These are phyloP conservation scores for Stagonosporopsis tanaceti DNA, from an alignment of 2,329 filamentous ascomycete genomes.

Conservation along the genomic window DNA sequence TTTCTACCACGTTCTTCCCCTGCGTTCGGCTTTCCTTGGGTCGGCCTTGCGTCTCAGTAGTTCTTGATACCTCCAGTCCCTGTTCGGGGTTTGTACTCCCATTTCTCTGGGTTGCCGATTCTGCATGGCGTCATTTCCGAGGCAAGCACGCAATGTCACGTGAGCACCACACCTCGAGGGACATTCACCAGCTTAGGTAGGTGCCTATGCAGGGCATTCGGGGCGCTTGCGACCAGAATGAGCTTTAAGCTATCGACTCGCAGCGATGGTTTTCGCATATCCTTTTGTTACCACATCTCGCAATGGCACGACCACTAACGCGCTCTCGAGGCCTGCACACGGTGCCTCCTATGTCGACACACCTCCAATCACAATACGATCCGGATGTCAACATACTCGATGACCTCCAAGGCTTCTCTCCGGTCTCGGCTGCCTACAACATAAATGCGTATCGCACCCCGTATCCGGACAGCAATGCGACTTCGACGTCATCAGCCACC, in stretches of 20 bases:
- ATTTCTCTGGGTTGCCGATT: conserved; percentile 22
- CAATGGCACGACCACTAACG: conserved; percentile 35
- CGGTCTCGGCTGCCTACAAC: conserved; percentile 35
- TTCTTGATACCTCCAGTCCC: conserved; percentile 15
- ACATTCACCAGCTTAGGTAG: conserved; percentile 30
- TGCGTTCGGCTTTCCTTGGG: conserved; percentile 16
- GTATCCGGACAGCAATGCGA: conserved; percentile 46
- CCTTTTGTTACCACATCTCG: conserved; percentile 3
- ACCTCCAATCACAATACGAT: conserved; percentile 36
- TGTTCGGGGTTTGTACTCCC: conserved; percentile 22
- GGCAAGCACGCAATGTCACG: conserved; percentile 31
- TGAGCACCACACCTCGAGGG: conserved; percentile 21
- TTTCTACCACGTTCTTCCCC: conserved; percentile 12
- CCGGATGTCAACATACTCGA: conserved; percentile 38
- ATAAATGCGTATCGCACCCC: conserved; percentile 39
- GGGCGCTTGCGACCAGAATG: conserved; percentile 5
- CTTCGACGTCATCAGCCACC: conserved; percentile 36
- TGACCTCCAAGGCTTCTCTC: conserved; percentile 41
- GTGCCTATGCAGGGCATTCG: conserved; percentile 25
- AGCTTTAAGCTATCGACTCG: conserved; percentile 4
- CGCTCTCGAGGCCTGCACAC: conserved; percentile 39
- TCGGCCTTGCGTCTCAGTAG: conserved; percentile 11
- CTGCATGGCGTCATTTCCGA: conserved; percentile 35
- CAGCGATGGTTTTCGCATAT: conserved; percentile 12
- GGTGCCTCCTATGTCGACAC: conserved; percentile 39